These are phyloP conservation scores for Cornus kousa DNA, from an alignment of 148 eudicot species.

Conservation along the genomic window DNA sequence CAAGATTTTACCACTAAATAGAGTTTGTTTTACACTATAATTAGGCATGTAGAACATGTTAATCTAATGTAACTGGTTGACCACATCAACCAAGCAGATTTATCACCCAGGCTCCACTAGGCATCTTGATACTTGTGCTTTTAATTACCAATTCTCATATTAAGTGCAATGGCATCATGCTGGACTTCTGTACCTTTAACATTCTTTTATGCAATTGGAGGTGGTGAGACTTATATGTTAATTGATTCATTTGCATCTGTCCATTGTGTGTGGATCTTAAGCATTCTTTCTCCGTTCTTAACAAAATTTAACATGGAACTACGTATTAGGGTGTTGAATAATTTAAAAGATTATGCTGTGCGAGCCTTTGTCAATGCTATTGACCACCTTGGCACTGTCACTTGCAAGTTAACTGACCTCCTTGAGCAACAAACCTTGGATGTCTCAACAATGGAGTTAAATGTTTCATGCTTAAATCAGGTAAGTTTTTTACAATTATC, in stretches of 20 bases:
- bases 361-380: conserved; percentile 93
- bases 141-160: neutral
- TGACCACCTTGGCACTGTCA: conserved; percentile 97
- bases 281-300: conserved; percentile 7
- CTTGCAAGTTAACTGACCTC: conserved; percentile 87
- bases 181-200: neutral
- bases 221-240: neutral
- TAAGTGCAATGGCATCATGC: neutral
- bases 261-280: neutral
- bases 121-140: neutral
- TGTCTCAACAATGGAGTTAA: conserved; percentile 64
- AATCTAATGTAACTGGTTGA: neutral
- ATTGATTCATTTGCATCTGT: neutral
- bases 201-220: neutral
- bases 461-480: conserved; percentile 75
- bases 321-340: conserved; percentile 69
- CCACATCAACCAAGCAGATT: neutral
- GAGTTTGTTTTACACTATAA: neutral
- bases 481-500: conserved; percentile 27
- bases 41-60: neutral
- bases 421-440: conserved; percentile 77
- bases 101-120: neutral
- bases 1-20: neutral
- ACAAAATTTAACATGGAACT: conserved; percentile 11
- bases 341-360: conserved; percentile 87